Conservation (phyloP, 225 moss, liverwort and hornwort species). For the Anthoceros angustus region DNA sequence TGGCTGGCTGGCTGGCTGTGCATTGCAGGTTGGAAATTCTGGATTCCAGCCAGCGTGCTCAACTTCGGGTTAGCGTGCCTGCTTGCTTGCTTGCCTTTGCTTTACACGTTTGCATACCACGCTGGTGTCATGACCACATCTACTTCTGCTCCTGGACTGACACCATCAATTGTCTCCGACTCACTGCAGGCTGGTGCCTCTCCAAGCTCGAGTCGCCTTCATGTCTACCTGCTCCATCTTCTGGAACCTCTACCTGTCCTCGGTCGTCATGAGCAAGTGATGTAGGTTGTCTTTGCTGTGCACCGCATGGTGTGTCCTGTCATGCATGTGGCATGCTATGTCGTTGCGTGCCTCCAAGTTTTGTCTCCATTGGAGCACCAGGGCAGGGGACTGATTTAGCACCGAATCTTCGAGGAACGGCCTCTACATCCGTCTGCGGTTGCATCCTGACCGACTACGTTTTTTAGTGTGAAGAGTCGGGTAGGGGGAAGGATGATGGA, state of each 20-base stretch:
- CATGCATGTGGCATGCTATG: too few relatives aligned
- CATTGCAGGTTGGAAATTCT: constrained; percentile 85
- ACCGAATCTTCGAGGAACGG: too few relatives aligned
- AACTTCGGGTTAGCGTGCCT: constrained; percentile 52
- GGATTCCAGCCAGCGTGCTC: constrained; percentile 75
- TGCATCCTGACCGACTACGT: too few relatives aligned
- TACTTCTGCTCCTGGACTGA: background rate
- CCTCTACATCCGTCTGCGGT: too few relatives aligned
- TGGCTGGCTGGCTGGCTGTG: background rate
- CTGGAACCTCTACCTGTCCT: constrained; percentile 95
- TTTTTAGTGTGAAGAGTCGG: too few relatives aligned
- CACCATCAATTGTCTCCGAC: background rate
- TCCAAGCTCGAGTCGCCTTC: constrained; percentile 75
- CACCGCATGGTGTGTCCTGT: too few relatives aligned
- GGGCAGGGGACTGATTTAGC: too few relatives aligned
- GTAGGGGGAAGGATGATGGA: too few relatives aligned
- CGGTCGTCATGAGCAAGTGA: constrained; percentile 24
- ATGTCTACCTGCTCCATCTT: constrained; percentile 89
- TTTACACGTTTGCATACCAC: background rate
- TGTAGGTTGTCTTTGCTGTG: too few relatives aligned
- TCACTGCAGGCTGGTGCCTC: constrained; percentile 43
- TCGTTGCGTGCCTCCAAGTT: too few relatives aligned
- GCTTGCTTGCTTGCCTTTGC: background rate
- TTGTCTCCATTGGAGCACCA: too few relatives aligned
- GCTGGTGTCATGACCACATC: background rate